phyloP scores from a whole-genome alignment of 2,329 filamentous ascomycete species.

The Colletotrichum camelliae region DNA sequence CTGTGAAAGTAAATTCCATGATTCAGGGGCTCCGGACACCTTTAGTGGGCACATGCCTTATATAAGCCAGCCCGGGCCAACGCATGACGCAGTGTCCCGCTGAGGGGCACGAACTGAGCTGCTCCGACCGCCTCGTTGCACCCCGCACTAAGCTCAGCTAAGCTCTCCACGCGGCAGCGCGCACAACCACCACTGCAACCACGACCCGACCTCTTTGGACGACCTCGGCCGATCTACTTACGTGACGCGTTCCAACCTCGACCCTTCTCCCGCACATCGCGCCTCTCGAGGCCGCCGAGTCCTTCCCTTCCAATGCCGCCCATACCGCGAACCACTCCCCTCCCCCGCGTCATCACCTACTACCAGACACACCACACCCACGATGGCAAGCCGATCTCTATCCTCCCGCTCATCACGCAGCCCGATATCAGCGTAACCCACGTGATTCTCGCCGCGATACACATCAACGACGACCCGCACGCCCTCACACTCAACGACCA shows the following conservation, averaged over 20 bases:
- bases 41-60: neutral
- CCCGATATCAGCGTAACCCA: conserved; percentile 68
- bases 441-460: conserved; percentile 85
- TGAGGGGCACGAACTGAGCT: neutral
- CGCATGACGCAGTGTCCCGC: neutral
- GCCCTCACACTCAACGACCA: conserved; percentile 83
- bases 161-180: neutral
- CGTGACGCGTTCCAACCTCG: neutral
- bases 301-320: conserved; percentile 10
- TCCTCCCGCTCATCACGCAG: conserved; percentile 56
- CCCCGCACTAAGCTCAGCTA: neutral
- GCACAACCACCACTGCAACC: neutral
- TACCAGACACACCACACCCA: conserved; percentile 60
- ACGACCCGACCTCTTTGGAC: neutral
- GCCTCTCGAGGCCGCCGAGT: neutral
- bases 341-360: conserved; percentile 56
- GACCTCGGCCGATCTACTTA: neutral
- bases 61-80: neutral
- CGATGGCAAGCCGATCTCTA: conserved; percentile 51
- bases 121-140: neutral
- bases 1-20: neutral
- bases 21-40: neutral
- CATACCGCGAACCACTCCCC: conserved; percentile 23
- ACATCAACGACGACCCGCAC: conserved; percentile 73
- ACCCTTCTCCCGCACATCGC: neutral